These are phyloP conservation scores for Hypoxylon trugodes DNA, from an alignment of 495 filamentous ascomycete species.

Conservation along the genomic window DNA sequence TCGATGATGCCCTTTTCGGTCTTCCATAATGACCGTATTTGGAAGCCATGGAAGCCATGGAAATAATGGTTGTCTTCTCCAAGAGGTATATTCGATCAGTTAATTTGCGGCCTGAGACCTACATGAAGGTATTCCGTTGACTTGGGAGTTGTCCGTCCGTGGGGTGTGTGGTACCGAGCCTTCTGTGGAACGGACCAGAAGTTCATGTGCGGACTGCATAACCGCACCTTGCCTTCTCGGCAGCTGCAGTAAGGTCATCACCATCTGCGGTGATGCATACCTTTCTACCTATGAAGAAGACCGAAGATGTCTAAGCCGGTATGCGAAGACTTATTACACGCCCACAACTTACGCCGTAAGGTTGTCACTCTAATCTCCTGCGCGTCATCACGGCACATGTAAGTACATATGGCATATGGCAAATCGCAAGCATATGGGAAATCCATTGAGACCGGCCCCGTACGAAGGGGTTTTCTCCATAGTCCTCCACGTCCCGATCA, in stretches of 20 bases:
- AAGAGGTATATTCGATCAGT: slow-evolving; percentile 1
- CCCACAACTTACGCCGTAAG: neutral
- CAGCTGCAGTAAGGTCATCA: slow-evolving; percentile 25
- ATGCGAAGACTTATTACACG: slow-evolving; percentile 11
- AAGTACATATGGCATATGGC: no score
- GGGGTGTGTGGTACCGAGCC: slow-evolving; percentile 26
- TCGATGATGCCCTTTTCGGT: no score
- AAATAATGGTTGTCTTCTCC: slow-evolving; percentile 1
- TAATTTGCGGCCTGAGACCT: slow-evolving; percentile 32
- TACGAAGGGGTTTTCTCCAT: slow-evolving; percentile 16
- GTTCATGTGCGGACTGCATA: slow-evolving; percentile 34
- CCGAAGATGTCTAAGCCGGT: no score
- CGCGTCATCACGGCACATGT: slow-evolving; percentile 26
- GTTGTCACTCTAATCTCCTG: slow-evolving; percentile 7
- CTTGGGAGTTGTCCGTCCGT: slow-evolving; percentile 34
- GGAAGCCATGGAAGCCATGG: no score
- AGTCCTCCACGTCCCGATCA: slow-evolving; percentile 23
- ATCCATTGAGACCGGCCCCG: slow-evolving; percentile 13
- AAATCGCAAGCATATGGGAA: slow-evolving; percentile 9
- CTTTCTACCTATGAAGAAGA: neutral
- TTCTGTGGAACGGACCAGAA: slow-evolving; percentile 21
- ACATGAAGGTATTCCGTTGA: slow-evolving; percentile 32
- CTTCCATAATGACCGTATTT: no score
- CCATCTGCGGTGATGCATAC: slow-evolving; percentile 26
- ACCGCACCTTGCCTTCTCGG: slow-evolving; percentile 29